Conservation (phyloP, 352 stramenopile species). For the Globisporangium cederbergense region DNA sequence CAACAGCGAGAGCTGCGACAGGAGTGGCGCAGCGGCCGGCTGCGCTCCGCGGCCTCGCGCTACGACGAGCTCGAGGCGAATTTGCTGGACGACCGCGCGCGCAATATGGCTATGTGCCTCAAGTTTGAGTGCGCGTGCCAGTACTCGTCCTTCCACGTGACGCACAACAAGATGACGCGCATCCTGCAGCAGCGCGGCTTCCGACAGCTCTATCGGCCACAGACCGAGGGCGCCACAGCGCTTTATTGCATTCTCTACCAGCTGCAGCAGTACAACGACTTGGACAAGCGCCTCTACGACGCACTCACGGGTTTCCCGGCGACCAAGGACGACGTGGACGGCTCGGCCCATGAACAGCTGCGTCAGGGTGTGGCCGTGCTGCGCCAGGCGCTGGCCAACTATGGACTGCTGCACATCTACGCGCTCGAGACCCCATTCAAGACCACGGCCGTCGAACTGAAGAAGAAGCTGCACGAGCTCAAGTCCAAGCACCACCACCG, state of each 20-base stretch:
- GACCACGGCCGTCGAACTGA: conserved; percentile 60
- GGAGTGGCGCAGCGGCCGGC: conserved; percentile 12
- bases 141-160: conserved; percentile 54
- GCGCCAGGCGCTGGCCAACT: conserved; percentile 63
- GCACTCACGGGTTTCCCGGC: conserved; percentile 36
- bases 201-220: conserved; percentile 41
- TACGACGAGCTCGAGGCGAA: conserved; percentile 67
- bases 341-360: conserved; percentile 22
- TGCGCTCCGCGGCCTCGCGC: conserved; percentile 9
- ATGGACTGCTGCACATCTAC: conserved; percentile 66
- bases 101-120: conserved; percentile 68
- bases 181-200: conserved; percentile 57
- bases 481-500: conserved; percentile 54
- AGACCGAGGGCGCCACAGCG: conserved; percentile 35
- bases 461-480: conserved; percentile 76
- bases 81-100: conserved; percentile 58
- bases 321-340: conserved; percentile 17
- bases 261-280: conserved; percentile 68
- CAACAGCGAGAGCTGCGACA: conserved; percentile 19
- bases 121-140: conserved; percentile 71
- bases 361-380: conserved; percentile 43
- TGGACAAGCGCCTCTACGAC: conserved; percentile 67
- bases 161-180: conserved; percentile 52
- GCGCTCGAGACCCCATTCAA: conserved; percentile 49
- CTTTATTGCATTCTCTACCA: conserved; percentile 63